A percentile compares a stretch with the other conserved stretches of the same genome.
Evolutionary conservation across 2,329 filamentous ascomycete genomes (phyloP).

Genomic region (Beauveria bassiana): DNA sequence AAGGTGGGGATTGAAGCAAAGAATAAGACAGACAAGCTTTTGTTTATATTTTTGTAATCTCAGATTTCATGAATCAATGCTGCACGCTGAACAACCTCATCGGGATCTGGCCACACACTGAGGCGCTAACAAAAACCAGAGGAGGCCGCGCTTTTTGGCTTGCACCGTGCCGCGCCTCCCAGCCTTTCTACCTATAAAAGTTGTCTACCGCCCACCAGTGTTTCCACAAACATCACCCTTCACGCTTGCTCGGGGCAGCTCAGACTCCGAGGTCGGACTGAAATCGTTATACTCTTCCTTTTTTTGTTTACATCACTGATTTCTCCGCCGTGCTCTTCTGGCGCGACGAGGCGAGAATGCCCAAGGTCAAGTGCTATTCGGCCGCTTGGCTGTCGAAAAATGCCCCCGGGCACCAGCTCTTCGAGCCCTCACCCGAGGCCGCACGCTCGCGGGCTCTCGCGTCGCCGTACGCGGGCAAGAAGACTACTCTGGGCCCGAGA

Average conservation of each 20-base stretch:
- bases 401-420: conserved; percentile 70
- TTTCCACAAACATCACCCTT: background rate
- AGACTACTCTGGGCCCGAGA: conserved; percentile 39
- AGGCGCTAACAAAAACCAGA: background rate
- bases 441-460: conserved; percentile 30
- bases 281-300: background rate
- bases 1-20: too few species aligned
- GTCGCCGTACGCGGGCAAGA: conserved; percentile 34
- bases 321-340: background rate
- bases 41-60: background rate
- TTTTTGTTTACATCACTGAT: too few species aligned
- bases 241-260: background rate
- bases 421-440: conserved; percentile 43
- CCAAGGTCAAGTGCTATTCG: conserved; percentile 76
- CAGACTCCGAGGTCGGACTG: background rate
- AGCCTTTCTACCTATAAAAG: conserved; percentile 2
- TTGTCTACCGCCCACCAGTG: background rate
- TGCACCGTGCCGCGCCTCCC: background rate
- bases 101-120: background rate
- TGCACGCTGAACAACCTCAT: background rate
- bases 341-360: conserved; percentile 50
- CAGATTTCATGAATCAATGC: background rate
- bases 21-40: background rate
- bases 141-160: background rate
- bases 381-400: conserved; percentile 79